Base-by-base conservation (phyloP, 257 asterid species). In the Petunia secreta region DNA sequence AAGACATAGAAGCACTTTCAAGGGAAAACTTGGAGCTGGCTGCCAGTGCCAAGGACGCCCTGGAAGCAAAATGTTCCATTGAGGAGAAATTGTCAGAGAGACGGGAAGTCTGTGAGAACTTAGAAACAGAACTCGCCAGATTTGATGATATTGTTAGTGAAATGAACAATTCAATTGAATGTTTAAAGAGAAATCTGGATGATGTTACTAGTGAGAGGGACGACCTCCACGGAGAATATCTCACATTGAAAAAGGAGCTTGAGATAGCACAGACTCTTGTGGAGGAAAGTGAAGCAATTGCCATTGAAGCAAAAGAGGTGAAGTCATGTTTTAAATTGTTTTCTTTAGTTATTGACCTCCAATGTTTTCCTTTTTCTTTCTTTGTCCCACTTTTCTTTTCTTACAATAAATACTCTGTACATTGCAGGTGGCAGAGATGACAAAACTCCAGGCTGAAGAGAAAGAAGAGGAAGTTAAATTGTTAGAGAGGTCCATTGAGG, bases 381-480 rank as follows among this genome's bases (percentile, higher is more conserved):
- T 52, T 3, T 36, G 36, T 13, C 25, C 5, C 25, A 4, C 76
- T 8, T 10, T 73, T 65, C 77, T 8, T 81, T 77, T 77, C 77
- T 84, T 82, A 82, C 55, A 60, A 36, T 75, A 66, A 25, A 44
- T 80, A 52, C 66, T 62, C 55, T 58, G 38, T 39, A 82, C 69
- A 66, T 85, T 79, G 53, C 86, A 94, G 98, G 78, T 85, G 82
- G 97, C 95, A 34, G 94, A 89, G 77, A 73, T 65, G 50, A 83
- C 84, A 66, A 94, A 83, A 76, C 83, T 80, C 79, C 80, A 87
- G 14, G 91, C 93, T 78, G 95, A 90, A 88, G 96, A 89, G 81
- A 96, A 89, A 86, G 99, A 96, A 80, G 91, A 84, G 81, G 99
- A 96, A 89, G 97, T 92, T 74, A 96, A 83, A 87, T 89, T 96